Conservation (phyloP, 495 filamentous ascomycete genomes). For the Talaromyces stipitatus region DNA sequence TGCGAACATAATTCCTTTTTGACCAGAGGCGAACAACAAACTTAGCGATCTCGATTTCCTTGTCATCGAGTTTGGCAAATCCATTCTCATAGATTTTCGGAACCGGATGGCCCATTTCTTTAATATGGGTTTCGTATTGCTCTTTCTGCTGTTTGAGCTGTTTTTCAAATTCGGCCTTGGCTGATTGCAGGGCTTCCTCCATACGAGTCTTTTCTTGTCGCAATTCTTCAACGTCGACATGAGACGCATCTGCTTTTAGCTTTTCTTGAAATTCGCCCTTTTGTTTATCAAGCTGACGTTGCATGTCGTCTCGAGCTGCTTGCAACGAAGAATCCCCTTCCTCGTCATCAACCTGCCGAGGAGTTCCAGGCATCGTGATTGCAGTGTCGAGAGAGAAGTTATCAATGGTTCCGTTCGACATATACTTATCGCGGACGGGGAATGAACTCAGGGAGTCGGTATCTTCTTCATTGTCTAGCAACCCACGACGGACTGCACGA, state of each 20-base stretch:
- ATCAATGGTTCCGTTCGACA: slow-evolving; percentile 90
- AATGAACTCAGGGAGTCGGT: slow-evolving; percentile 84
- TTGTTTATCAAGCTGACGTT: slow-evolving; percentile 76
- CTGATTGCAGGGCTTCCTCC: slow-evolving; percentile 70
- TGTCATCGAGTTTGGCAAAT: slow-evolving; percentile 53
- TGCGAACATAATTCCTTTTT: slow-evolving; percentile 77
- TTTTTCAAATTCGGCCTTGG: slow-evolving; percentile 81
- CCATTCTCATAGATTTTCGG: slow-evolving; percentile 42
- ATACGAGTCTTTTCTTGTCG: slow-evolving; percentile 77
- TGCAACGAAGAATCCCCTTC: slow-evolving; percentile 66
- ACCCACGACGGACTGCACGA: slow-evolving; percentile 69
- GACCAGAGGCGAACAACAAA: slow-evolving; percentile 67
- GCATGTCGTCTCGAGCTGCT: slow-evolving; percentile 78
- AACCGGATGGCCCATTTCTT: slow-evolving; percentile 49
- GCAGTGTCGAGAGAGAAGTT: slow-evolving; percentile 95
- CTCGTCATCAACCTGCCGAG: slow-evolving; percentile 61
- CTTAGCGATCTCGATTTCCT: slow-evolving; percentile 63
- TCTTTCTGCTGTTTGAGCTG: slow-evolving; percentile 68
- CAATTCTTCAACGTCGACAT: slow-evolving; percentile 76
- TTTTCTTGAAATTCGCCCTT: slow-evolving; percentile 74
- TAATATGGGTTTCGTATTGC: slow-evolving; percentile 63
- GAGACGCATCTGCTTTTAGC: slow-evolving; percentile 69
- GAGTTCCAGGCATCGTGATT: slow-evolving; percentile 89
- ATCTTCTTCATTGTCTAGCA: slow-evolving; percentile 73
- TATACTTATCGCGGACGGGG: slow-evolving; percentile 87